phyloP scores from a whole-genome alignment of 371 early-diverging fungal species.

The Conidiobolus incongruus region DNA sequence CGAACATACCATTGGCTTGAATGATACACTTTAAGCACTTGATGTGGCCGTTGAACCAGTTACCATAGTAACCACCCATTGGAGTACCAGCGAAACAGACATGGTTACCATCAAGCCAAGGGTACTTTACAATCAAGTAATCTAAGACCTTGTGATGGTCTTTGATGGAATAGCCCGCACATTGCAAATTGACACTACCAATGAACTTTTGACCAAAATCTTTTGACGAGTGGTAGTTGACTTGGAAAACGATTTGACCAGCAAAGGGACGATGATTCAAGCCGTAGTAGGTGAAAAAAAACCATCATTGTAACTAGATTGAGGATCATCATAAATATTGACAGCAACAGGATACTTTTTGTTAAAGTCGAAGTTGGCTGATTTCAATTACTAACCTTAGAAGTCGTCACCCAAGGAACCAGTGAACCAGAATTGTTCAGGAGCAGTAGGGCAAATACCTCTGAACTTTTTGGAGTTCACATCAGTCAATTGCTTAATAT shows the following conservation, averaged over 20 bases:
- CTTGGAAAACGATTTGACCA: conserved; percentile 45
- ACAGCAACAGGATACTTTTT: conserved; percentile 54
- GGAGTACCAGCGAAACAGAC: too few relatives aligned
- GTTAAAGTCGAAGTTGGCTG: conserved; percentile 27
- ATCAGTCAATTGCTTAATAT: too few relatives aligned
- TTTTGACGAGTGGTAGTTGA: conserved; percentile 60
- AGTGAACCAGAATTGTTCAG: conserved; percentile 36
- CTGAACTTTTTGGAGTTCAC: too few relatives aligned
- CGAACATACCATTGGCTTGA: conserved; percentile 64
- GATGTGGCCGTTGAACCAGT: too few relatives aligned
- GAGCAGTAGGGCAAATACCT: conserved; percentile 9
- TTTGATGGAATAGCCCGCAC: conserved; percentile 52
- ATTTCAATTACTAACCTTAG: conserved; percentile 48
- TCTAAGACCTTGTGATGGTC: conserved; percentile 52
- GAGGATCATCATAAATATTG: conserved; percentile 43
- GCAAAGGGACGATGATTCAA: too few relatives aligned
- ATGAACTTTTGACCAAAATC: conserved; percentile 63
- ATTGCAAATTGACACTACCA: conserved; percentile 45
- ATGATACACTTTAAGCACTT: conserved; percentile 48
- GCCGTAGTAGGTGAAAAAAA: too few relatives aligned
- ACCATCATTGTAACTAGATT: not conserved
- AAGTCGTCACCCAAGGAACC: conserved; percentile 36
- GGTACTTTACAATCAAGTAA: conserved; percentile 24
- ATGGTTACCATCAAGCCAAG: conserved; percentile 30
- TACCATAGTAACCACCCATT: too few relatives aligned